Conservation (phyloP, 1,139 yeast species). For the Pichia sp. region DNA sequence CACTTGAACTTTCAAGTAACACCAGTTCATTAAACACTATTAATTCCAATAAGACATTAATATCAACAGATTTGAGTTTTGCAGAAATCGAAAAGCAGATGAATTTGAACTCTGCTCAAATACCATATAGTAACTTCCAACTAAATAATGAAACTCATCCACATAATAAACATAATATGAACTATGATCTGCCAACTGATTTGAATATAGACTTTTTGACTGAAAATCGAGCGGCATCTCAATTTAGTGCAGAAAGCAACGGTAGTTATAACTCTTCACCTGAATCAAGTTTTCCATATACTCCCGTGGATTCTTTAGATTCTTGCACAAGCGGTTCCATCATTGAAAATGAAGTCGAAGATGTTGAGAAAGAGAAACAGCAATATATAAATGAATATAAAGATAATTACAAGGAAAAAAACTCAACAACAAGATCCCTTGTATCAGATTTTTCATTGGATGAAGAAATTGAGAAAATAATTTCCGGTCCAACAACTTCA, state of each 20-base stretch:
- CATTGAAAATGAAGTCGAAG: slow-evolving; percentile 2
- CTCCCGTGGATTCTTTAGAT: slow-evolving; percentile 18
- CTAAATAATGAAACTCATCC: background rate
- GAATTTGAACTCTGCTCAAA: slow-evolving; percentile 7
- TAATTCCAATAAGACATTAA: background rate
- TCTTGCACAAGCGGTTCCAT: slow-evolving; percentile 14
- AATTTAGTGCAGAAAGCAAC: background rate
- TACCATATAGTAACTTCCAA: background rate
- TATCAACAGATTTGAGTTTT: slow-evolving; percentile 1
- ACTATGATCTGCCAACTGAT: background rate
- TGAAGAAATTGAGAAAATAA: slow-evolving; percentile 9
- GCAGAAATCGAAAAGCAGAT: slow-evolving; percentile 9
- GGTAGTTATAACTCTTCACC: slow-evolving; percentile 16
- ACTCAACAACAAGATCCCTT: background rate
- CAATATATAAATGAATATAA: background rate
- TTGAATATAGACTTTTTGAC: background rate
- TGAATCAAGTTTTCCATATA: slow-evolving; percentile 18
- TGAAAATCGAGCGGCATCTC: slow-evolving; percentile 2
- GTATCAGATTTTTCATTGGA: slow-evolving; percentile 1
- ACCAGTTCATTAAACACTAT: background rate
- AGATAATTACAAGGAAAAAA: background rate
- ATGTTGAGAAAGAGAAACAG: background rate
- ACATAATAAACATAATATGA: background rate
- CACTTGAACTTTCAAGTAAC: background rate
- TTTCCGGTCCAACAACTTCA: slow-evolving; percentile 1